A percentile compares a stretch with the other conserved stretches of the same genome.
These are phyloP conservation scores for Apostasia shenzhenica DNA, from an alignment of 106 monocot genomes.

Conservation along the genomic window DNA sequence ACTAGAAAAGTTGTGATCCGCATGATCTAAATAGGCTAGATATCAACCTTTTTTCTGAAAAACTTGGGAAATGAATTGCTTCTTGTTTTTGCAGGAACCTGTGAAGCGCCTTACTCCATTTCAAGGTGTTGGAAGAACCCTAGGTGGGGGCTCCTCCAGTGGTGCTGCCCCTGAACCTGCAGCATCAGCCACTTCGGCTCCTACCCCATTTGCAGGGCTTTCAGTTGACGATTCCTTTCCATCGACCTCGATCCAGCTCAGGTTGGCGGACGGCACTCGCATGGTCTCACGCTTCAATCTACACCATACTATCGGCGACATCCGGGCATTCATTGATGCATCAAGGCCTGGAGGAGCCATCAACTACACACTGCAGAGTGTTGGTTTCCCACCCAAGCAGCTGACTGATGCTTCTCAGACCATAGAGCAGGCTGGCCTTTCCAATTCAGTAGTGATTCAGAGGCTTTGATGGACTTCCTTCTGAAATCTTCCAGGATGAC, in stretches of 20 bases:
- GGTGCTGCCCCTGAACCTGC: neutral
- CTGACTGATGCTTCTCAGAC: slow-evolving; percentile 54
- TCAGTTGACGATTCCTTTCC: slow-evolving; percentile 65
- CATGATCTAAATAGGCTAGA: too few species aligned
- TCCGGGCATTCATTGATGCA: slow-evolving; percentile 71
- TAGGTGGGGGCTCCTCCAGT: slow-evolving; percentile 28
- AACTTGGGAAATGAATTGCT: neutral
- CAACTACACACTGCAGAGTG: slow-evolving; percentile 62
- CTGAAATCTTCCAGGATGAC: neutral
- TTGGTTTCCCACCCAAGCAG: slow-evolving; percentile 78
- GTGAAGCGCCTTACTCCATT: slow-evolving; percentile 36
- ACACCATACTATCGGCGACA: slow-evolving; percentile 64
- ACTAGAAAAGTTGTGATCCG: too few species aligned
- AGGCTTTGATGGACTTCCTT: slow-evolving; percentile 22
- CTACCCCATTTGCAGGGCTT: slow-evolving; percentile 26
- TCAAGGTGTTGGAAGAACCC: slow-evolving; percentile 74
- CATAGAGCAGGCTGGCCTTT: slow-evolving; percentile 70
- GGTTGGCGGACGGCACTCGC: slow-evolving; percentile 78
- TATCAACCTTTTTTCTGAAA: too few species aligned
- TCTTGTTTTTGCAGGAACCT: slow-evolving; percentile 38
- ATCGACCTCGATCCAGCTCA: slow-evolving; percentile 76
- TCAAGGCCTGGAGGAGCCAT: slow-evolving; percentile 44
- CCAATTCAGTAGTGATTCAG: slow-evolving; percentile 90
- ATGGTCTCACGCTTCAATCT: slow-evolving; percentile 74
- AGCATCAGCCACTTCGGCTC: slow-evolving; percentile 2